Base-by-base conservation (phyloP, 2,329 filamentous ascomycete species). In the Apiospora hydei region DNA sequence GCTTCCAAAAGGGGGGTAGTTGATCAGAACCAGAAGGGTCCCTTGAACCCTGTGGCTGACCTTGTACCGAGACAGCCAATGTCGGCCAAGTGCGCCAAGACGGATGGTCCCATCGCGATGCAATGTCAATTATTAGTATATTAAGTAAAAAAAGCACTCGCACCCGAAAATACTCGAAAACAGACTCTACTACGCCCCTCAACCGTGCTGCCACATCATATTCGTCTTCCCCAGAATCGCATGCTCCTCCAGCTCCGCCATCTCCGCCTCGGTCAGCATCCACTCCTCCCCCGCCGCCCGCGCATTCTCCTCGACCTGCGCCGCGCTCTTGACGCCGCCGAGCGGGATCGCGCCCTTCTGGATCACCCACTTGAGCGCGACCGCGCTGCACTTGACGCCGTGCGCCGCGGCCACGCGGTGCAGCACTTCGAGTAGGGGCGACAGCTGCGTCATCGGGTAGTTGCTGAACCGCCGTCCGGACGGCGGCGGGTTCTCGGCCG, bases 331-430 rank as follows among this genome's bases (percentile, higher is more conserved):
- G 4, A 84, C 77, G 0, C 84, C 84, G 6, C 83, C 82, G 3
- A 85, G 74, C 0, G 84, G 84, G 7, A 84, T 77, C 10, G 82
- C 81, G 0, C 84, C 84, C 76, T 85, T 86, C 68, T 81, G 81
- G 43, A 86, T 80, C 13, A 81, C 82, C 74, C 82, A 85, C 73
- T 86, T 86, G 44, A 86, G 73, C 47, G 83, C 83, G 4, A 85
- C 82, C 1, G 83, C 83, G 38, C 81, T 79, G 21, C 81, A 74
- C 24, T 74, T 75, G 18, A 83, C 80, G 6, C 77, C 79, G 13
- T 77, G 78, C 70, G 80, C 78, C 11, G 81, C 78, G 0, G 81
- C 82, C 70, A 84, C 83, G 34, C 74, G 73, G 47, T 80, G 78
- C 68, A 84, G 74, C 7, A 81, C 78, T 7, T 79, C 77, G 14